These are phyloP conservation scores for Pythium aphanidermatum DNA, from an alignment of 352 stramenopile genomes.

Conservation along the genomic window DNA sequence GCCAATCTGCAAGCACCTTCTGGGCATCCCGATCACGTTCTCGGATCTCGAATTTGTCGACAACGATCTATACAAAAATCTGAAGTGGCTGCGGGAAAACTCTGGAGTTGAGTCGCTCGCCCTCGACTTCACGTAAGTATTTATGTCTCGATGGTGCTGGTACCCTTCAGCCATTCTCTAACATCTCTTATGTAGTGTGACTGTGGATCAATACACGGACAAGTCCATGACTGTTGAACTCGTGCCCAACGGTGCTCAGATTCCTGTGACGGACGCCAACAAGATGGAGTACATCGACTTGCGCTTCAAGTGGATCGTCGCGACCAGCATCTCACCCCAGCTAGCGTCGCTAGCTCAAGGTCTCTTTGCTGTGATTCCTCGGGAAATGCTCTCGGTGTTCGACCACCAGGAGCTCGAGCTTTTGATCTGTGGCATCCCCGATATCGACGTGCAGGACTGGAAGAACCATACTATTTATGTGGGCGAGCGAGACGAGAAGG, in stretches of 20 bases:
- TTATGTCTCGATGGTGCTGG: no score
- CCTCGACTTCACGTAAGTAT: constrained; percentile 74
- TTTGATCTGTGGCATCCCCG: constrained; percentile 96
- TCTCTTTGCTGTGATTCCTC: constrained; percentile 95
- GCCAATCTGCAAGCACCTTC: constrained; percentile 87
- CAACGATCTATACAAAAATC: constrained; percentile 80
- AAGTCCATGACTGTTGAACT: constrained; percentile 91
- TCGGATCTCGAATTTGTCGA: constrained; percentile 90
- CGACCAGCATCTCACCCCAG: constrained; percentile 74
- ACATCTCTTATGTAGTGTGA: constrained; percentile 33
- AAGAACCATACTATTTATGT: constrained; percentile 97
- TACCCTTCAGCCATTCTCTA: not conserved
- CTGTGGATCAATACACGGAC: constrained; percentile 61
- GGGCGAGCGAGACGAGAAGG: constrained; percentile 74
- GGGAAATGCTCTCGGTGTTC: constrained; percentile 94
- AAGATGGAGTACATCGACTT: constrained; percentile 97
- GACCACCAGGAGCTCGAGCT: constrained; percentile 97
- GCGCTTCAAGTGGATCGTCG: constrained; percentile 82
- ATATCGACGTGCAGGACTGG: constrained; percentile 96
- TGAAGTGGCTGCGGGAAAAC: constrained; percentile 82
- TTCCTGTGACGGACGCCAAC: constrained; percentile 95
- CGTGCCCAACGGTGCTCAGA: constrained; percentile 91
- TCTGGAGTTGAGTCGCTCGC: constrained; percentile 70
- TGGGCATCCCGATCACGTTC: constrained; percentile 87
- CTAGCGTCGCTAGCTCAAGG: constrained; percentile 94